Base-by-base conservation (phyloP, 208 protist species). In the Leishmania arabica region DNA sequence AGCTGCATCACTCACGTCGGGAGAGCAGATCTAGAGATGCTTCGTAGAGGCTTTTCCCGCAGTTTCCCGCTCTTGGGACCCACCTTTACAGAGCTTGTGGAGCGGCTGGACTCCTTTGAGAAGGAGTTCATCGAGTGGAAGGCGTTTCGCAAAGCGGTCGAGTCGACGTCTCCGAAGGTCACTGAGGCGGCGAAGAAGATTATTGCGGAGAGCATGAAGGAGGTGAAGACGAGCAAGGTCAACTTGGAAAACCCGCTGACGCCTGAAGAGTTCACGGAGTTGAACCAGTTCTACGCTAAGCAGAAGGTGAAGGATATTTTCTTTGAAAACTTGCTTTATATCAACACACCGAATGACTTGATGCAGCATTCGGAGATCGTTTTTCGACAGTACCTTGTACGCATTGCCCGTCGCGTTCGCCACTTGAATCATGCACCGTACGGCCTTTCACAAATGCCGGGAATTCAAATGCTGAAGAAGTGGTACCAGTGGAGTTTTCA, bases 401-500 rank as follows among this genome's bases (percentile, higher is more conserved):
- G 92, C 53, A 86, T 95, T 34, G 85, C 92, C 3, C 80, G 86
- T 17, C 74, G 82, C 9, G 89, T 85, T 37, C 80, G 87, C 31
- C 84, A 82, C 40, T 84, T 93, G 49, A 92, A 83, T 42, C 80
- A 84, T 69, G 92, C 92, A 24, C 88, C 90, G 0, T 88, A 93
- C 77, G 92, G 92, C 1, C 84, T 95, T 15, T 93, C 90, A 27
- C 90, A 92, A 54, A 95, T 95, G 92, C 88, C 86, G 51, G 88
- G 86, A 37, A 91, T 95, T 19, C 88, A 92, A 71, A 85, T 91
- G 54, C 75, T 95, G 84, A 90, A 90, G 60, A 83, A 86, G 53
- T 89, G 77, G 42, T 95, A 95, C 79, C 88, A 95, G 81, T 94
- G 90, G 90, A 94, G 85, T 75, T 95, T 95, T 77, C 90, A 93